Percentiles rank a stretch among this genome's conserved stretches.
Evolutionary conservation across 768 basidiomycete species (phyloP).

Genomic region (Tremella fuciformis): DNA sequence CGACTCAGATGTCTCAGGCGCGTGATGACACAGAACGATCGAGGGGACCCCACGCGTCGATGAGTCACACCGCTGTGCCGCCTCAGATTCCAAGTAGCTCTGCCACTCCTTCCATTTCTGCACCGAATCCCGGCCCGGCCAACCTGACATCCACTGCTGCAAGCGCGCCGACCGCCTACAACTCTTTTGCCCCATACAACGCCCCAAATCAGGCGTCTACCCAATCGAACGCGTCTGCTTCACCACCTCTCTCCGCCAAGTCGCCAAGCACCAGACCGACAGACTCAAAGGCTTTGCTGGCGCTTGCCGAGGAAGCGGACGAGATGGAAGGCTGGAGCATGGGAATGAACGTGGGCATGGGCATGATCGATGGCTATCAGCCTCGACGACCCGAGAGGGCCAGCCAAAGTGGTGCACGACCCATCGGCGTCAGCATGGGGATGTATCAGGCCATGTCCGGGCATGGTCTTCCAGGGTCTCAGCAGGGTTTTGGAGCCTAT

Average conservation of each 20-base stretch:
- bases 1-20: neutral
- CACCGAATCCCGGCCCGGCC: neutral
- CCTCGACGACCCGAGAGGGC: conserved; percentile 2
- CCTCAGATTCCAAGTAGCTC: too few relatives aligned
- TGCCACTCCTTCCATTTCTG: neutral
- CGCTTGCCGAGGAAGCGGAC: conserved; percentile 50
- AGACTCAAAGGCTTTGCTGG: conserved; percentile 48
- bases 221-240: conserved; percentile 21
- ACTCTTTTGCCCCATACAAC: neutral
- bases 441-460: conserved; percentile 5
- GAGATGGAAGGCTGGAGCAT: conserved; percentile 45
- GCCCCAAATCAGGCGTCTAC: neutral
- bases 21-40: too few relatives aligned
- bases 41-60: too few relatives aligned
- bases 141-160: neutral
- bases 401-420: conserved; percentile 6
- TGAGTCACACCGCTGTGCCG: too few relatives aligned
- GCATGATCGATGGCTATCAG: conserved; percentile 7
- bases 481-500: conserved; percentile 8
- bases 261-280: conserved; percentile 29
- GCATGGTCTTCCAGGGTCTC: neutral
- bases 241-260: conserved; percentile 31
- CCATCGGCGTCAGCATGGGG: neutral
- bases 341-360: conserved; percentile 29
- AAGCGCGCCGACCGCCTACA: neutral